Evolutionary conservation across 345 rosid genomes (phyloP), one percentile per base, ranked within the genome.

Genomic region (Aegle marmelos): DNA sequence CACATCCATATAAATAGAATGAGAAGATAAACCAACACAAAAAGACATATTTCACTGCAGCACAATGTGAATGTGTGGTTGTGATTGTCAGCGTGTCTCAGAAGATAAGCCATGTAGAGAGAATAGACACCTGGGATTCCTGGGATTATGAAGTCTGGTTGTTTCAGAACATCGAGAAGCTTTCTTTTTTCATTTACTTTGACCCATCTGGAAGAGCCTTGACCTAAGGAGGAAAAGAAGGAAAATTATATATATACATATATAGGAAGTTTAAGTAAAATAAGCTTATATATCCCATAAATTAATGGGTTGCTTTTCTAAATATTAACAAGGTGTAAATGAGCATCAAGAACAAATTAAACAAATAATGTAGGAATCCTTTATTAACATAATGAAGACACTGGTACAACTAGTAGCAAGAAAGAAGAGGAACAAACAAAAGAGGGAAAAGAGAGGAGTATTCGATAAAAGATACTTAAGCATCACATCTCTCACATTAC

Each of bases 111-210:
- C 53, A 39, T 21, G 4, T 24, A 30, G 39, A 71, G 64, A 63
- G 39, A 68, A 16, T 39, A 64, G 63, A 78, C 72, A 91, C 95
- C 98, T 84, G 99, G 99, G 76, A 93, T 90, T 81, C 89, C 92
- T 0, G 97, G 86, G 76, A 91, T 86, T 72, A 91, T 77, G 64
- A 89, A 87, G 76, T 85, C 82, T 1, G 89, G 79, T 79, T 91
- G 92, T 82, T 89, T 91, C 81, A 95, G 75, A 68, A 95, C 88
- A 37, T 90, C 95, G 66, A 81, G 72, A 62, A 95, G 92, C 28
- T 78, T 90, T 73, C 84, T 82, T 80, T 87, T 91, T 71, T 92
- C 98, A 72, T 91, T 87, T 67, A 95, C 91, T 87, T 83, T 90
- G 67, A 91, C 83, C 98, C 97, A 89, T 81, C 85, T 82, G 70